Conservation (phyloP, 306 rosid genomes). For the Cicer yamashitae region DNA sequence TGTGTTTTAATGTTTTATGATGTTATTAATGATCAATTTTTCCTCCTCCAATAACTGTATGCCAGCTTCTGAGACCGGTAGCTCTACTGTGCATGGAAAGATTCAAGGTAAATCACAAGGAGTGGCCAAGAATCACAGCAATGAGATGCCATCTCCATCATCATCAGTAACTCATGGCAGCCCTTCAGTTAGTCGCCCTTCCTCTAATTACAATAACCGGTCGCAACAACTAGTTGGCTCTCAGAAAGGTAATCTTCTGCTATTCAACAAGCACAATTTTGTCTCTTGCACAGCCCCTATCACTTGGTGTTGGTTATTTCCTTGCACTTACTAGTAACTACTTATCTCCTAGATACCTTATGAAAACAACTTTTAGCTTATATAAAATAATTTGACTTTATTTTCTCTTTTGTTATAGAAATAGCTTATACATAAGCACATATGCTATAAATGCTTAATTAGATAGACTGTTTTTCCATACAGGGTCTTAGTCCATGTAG, state of each 20-base stretch:
- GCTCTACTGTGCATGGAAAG: slow-evolving; percentile 64
- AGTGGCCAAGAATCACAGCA: slow-evolving; percentile 57
- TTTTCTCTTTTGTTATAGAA: slow-evolving; percentile 18
- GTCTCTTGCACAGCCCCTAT: slow-evolving; percentile 13
- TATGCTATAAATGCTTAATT: too few species aligned
- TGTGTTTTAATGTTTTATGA: slow-evolving; percentile 35
- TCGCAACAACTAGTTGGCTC: slow-evolving; percentile 67
- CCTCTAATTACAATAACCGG: slow-evolving; percentile 73
- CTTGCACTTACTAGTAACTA: neutral
- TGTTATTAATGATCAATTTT: slow-evolving; percentile 33
- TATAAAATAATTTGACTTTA: neutral
- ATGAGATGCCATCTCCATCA: slow-evolving; percentile 57
- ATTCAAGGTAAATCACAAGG: slow-evolving; percentile 64
- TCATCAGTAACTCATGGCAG: slow-evolving; percentile 59
- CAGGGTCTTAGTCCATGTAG: neutral
- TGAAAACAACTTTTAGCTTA: too few species aligned
- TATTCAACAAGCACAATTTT: slow-evolving; percentile 17
- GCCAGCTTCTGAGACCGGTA: slow-evolving; percentile 64
- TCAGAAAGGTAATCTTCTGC: slow-evolving; percentile 71
- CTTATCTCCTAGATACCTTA: too few species aligned
- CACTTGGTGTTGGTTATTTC: slow-evolving; percentile 8
- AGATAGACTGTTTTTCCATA: too few species aligned
- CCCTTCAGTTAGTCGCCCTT: slow-evolving; percentile 67
- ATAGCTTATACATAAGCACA: too few species aligned
- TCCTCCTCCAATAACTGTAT: slow-evolving; percentile 36